A percentile compares a stretch with the other conserved stretches of the same genome.
phyloP scores from a whole-genome alignment of 129 eudicot species.

The Flaveria linearis region DNA sequence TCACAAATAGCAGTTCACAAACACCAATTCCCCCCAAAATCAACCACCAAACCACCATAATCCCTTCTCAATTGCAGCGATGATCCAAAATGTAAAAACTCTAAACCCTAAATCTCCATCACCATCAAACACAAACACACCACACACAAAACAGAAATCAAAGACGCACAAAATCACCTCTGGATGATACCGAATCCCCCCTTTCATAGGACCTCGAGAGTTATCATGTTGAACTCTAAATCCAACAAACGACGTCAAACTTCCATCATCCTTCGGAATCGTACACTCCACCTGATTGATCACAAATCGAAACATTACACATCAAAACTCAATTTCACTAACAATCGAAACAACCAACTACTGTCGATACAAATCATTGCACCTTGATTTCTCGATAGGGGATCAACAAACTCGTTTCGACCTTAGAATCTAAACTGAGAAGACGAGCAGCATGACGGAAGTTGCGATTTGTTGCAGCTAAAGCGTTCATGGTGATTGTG shows the following conservation, averaged over 20 bases:
- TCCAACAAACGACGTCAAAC: slow-evolving; percentile 55
- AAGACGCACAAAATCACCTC: slow-evolving; percentile 36
- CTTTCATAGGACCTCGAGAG: slow-evolving; percentile 87
- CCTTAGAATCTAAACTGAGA: slow-evolving; percentile 56
- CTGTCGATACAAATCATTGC: too few relatives aligned
- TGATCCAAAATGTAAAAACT: neutral
- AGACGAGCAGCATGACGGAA: slow-evolving; percentile 71
- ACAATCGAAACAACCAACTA: neutral
- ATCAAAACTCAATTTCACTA: neutral
- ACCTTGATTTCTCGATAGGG: slow-evolving; percentile 80
- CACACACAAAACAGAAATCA: neutral
- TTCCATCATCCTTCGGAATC: slow-evolving; percentile 71
- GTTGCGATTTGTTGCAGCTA: slow-evolving; percentile 79
- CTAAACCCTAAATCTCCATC: neutral
- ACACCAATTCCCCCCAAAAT: neutral
- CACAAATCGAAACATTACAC: slow-evolving; percentile 12
- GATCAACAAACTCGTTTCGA: slow-evolving; percentile 75
- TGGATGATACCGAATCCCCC: slow-evolving; percentile 83
- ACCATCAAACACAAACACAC: neutral
- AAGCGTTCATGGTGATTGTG: slow-evolving; percentile 47
- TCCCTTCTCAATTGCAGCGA: neutral
- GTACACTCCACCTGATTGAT: slow-evolving; percentile 85
- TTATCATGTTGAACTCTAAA: slow-evolving; percentile 87
- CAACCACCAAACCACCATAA: neutral
- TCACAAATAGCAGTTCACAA: neutral